Percentiles rank a stretch among this genome's conserved stretches.
Evolutionary conservation across 495 filamentous ascomycete genomes (phyloP).

Genomic region (Amorphotheca resinae): DNA sequence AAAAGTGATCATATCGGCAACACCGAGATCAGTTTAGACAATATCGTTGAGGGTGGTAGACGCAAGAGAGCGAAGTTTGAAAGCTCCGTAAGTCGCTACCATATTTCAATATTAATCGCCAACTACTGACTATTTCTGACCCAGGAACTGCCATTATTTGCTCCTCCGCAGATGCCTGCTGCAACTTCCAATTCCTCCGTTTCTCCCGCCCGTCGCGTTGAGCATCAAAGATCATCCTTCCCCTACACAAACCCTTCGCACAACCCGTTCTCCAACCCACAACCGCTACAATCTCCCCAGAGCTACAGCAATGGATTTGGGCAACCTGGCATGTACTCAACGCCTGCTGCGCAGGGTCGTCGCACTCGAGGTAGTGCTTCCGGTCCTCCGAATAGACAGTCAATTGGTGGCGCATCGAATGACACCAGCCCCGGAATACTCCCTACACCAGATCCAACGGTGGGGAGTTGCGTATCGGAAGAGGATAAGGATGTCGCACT

Average conservation of each 20-base stretch:
- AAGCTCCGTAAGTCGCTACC: constrained; percentile 66
- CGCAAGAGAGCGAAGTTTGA: constrained; percentile 95
- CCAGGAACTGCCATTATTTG: constrained; percentile 90
- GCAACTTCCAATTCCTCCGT: constrained; percentile 82
- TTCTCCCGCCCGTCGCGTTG: constrained; percentile 70
- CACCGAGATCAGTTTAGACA: constrained; percentile 92
- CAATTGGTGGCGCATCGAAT: constrained; percentile 24
- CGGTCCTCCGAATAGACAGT: constrained; percentile 30
- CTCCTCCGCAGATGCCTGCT: constrained; percentile 82
- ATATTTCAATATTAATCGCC: constrained; percentile 50
- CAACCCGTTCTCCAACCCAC: constrained; percentile 58
- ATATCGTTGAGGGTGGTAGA: constrained; percentile 93
- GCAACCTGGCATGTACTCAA: constrained; percentile 35
- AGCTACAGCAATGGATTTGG: constrained; percentile 46
- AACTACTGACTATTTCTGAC: constrained; percentile 27
- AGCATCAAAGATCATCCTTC: constrained; percentile 42
- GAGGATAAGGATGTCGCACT: constrained; percentile 97
- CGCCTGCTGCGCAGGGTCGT: constrained; percentile 46
- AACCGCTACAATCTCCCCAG: constrained; percentile 66
- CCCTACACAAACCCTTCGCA: constrained; percentile 61
- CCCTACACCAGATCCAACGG: constrained; percentile 88
- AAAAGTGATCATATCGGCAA: constrained; percentile 75
- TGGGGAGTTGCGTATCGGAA: constrained; percentile 89
- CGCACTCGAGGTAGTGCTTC: constrained; percentile 52
- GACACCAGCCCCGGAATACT: constrained; percentile 45